phyloP scores from a whole-genome alignment of 768 basidiomycete genomes.

The Agrocybe pediades region DNA sequence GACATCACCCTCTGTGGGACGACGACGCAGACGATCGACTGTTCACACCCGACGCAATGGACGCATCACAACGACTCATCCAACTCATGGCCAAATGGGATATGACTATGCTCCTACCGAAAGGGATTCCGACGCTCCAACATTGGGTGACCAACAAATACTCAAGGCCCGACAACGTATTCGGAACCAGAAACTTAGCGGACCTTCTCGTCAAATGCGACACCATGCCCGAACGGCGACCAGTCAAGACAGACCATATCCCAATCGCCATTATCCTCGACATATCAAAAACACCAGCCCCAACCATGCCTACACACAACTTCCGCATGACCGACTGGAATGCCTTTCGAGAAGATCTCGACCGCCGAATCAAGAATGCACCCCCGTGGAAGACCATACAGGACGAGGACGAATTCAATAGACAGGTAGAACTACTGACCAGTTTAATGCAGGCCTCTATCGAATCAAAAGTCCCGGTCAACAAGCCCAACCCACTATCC shows the following conservation, averaged over 20 bases:
- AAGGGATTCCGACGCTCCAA: slow-evolving; percentile 32
- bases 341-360: slow-evolving; percentile 23
- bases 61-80: slow-evolving; percentile 26
- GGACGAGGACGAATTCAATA: neutral
- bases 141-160: slow-evolving; percentile 27
- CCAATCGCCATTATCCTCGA: slow-evolving; percentile 22
- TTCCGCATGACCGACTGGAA: slow-evolving; percentile 25
- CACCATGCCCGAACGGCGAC: slow-evolving; percentile 2
- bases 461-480: neutral
- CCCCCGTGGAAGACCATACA: neutral
- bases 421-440: neutral
- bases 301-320: neutral
- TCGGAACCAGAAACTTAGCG: slow-evolving; percentile 15
- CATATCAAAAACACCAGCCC: slow-evolving; percentile 18
- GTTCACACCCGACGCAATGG: slow-evolving; percentile 29
- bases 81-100: slow-evolving; percentile 21
- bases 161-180: slow-evolving; percentile 39
- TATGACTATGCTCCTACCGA: slow-evolving; percentile 35
- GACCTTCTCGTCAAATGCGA: slow-evolving; percentile 22
- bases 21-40: slow-evolving; percentile 26
- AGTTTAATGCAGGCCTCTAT: neutral
- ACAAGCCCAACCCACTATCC: neutral
- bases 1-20: slow-evolving; percentile 42
- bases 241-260: slow-evolving; percentile 32
- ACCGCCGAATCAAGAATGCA: neutral